Evolutionary conservation across 2,329 filamentous ascomycete species (phyloP).

Genomic region (Neoascochyta sp.): DNA sequence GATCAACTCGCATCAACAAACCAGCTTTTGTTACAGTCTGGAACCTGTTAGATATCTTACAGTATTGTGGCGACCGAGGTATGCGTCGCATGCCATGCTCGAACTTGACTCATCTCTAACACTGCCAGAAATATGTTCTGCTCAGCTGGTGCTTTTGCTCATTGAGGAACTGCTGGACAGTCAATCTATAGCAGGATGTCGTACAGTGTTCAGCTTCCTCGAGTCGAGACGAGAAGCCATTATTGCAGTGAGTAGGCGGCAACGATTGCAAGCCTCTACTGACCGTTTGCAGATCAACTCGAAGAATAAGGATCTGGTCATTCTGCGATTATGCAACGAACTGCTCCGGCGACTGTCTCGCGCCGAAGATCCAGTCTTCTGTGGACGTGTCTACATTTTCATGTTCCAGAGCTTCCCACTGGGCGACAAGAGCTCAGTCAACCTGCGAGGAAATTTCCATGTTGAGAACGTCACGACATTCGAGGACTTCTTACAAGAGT

Average conservation of each 20-base stretch:
- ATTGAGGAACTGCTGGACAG: slow-evolving; percentile 94
- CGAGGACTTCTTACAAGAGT: slow-evolving; percentile 54
- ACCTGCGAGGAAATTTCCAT: slow-evolving; percentile 92
- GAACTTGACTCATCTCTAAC: slow-evolving; percentile 4
- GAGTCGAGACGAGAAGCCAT: slow-evolving; percentile 89
- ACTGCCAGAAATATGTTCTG: slow-evolving; percentile 58
- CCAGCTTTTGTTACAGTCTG: slow-evolving; percentile 79
- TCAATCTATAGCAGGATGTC: slow-evolving; percentile 88
- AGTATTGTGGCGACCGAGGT: slow-evolving; percentile 79
- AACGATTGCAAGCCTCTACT: slow-evolving; percentile 15
- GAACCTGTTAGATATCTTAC: slow-evolving; percentile 91
- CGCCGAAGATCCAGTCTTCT: slow-evolving; percentile 95
- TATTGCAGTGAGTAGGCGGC: slow-evolving; percentile 58
- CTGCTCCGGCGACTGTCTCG: slow-evolving; percentile 88
- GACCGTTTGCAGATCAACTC: slow-evolving; percentile 29
- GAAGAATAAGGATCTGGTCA: slow-evolving; percentile 74
- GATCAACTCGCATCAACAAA: slow-evolving; percentile 70
- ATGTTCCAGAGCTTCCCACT: slow-evolving; percentile 97
- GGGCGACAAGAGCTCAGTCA: slow-evolving; percentile 95
- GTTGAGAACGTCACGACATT: slow-evolving; percentile 89
- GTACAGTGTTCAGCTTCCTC: slow-evolving; percentile 88
- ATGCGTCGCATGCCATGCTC: too few species aligned
- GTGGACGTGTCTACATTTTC: slow-evolving; percentile 95
- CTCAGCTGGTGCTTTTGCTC: slow-evolving; percentile 80
- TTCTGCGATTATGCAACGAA: slow-evolving; percentile 93